phyloP scores from a whole-genome alignment of 345 rosid genomes.

The Kernera saxatilis region DNA sequence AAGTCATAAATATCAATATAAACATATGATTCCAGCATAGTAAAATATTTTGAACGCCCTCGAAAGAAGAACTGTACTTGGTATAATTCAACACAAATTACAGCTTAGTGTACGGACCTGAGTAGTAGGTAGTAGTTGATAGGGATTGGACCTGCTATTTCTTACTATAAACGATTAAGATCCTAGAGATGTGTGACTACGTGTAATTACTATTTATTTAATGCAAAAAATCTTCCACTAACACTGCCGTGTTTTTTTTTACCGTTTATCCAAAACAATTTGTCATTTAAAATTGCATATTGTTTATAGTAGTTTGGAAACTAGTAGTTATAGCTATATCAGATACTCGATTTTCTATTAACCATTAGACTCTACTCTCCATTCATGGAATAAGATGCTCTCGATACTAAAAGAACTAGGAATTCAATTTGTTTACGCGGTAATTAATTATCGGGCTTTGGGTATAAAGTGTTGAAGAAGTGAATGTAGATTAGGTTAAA shows the following conservation, averaged over 20 bases:
- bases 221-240: neutral
- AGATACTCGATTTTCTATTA: neutral
- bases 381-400: neutral
- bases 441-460: neutral
- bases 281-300: too few species aligned
- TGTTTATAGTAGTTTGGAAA: neutral
- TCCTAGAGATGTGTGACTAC: conserved; percentile 1
- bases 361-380: neutral
- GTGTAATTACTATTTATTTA: neutral
- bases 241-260: too few species aligned
- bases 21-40: neutral
- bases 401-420: neutral
- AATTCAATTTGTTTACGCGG: neutral
- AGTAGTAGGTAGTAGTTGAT: neutral
- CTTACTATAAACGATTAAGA: neutral
- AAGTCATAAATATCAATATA: neutral
- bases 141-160: conserved; percentile 11
- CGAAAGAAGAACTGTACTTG: neutral
- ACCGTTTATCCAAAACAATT: too few species aligned
- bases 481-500: neutral
- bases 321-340: neutral
- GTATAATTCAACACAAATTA: conserved; percentile 3
- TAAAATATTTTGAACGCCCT: neutral
- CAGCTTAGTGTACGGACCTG: conserved; percentile 5
- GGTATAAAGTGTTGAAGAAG: neutral